Evolutionary conservation across 306 rosid genomes (phyloP), one percentile per base, ranked within the genome.

Genomic region (Cucurbita ficifolia): DNA sequence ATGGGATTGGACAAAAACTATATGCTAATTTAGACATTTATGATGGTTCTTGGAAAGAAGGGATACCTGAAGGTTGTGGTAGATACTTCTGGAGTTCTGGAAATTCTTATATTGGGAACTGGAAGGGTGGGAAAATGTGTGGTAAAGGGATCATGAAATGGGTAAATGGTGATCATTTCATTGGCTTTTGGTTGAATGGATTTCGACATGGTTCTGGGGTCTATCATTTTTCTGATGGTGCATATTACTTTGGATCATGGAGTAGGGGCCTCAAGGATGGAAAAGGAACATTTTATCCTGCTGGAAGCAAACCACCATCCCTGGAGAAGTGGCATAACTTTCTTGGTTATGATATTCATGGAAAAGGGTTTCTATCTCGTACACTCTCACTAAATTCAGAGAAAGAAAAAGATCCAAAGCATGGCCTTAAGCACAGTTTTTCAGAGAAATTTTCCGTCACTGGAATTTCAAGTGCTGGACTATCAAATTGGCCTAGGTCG

Each of bases 1-100:
- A 94, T 10, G 99, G 99, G 45, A 67, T 84, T 9, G 99, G 99
- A 36, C 71, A 67, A 76, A 86, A 94, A 77, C 85, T 79, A 75
- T 91, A 89, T 78, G n/a, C 58, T 69, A 91, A 91, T 85, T 79
- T 83, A 36, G 90, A 89, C 81, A 29, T 64, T 70, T 94, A 91
- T 72, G 97, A 94, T 74, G 99, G 99, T 67, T 82, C 82, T 74
- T 94, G 99, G 96, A 94, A 83, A 82, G 99, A 94, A 82, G 99
- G 99, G 77, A 79, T 85, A 18, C 88, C 81, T 33, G 96, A 91
- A 79, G 99, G 99, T 6, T 52, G 83, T 63, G 99, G 99, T 39
- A 85, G 80, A 72, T 91, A 89, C 76, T 78, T 83, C 51, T 94
- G 99, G 99, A 78, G 52, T 36, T 80, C 77, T 61, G 99, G 97